Conservation (phyloP, 768 basidiomycete species). For the Agrocybe praecox region DNA sequence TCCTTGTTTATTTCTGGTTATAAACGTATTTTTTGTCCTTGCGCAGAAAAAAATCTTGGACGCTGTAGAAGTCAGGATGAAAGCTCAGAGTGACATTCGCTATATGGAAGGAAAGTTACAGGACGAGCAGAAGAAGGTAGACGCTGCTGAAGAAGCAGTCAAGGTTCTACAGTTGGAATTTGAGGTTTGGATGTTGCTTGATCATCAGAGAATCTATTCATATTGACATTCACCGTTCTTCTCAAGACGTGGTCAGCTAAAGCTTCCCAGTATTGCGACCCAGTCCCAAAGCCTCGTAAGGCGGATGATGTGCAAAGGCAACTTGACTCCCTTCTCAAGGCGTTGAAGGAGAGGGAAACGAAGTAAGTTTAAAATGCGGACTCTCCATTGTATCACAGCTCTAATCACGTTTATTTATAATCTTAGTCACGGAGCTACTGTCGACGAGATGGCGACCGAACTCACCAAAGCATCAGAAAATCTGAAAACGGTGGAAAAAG, state of each 20-base stretch:
- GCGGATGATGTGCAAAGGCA: slow-evolving; percentile 57
- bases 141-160: slow-evolving; percentile 44
- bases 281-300: slow-evolving; percentile 58
- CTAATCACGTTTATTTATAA: slow-evolving; percentile 1
- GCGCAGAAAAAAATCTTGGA: slow-evolving; percentile 49
- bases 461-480: slow-evolving; percentile 65
- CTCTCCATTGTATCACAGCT: neutral
- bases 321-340: slow-evolving; percentile 63
- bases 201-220: neutral
- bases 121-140: slow-evolving; percentile 48
- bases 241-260: slow-evolving; percentile 67
- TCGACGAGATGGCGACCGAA: slow-evolving; percentile 77
- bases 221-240: neutral
- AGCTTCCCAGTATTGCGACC: slow-evolving; percentile 64
- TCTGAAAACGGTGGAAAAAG: slow-evolving; percentile 59
- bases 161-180: slow-evolving; percentile 65
- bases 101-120: slow-evolving; percentile 57
- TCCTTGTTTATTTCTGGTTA: neutral
- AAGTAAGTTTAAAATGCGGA: slow-evolving; percentile 37
- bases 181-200: slow-evolving; percentile 34
- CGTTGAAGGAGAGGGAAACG: slow-evolving; percentile 68
- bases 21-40: slow-evolving; percentile 6
- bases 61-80: slow-evolving; percentile 49
- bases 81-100: slow-evolving; percentile 47
- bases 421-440: slow-evolving; percentile 69